Percentiles rank a stretch among this genome's conserved stretches.
Conservation (phyloP, 805 yeast species). For the Zygosaccharomyces kombuchaensis region DNA sequence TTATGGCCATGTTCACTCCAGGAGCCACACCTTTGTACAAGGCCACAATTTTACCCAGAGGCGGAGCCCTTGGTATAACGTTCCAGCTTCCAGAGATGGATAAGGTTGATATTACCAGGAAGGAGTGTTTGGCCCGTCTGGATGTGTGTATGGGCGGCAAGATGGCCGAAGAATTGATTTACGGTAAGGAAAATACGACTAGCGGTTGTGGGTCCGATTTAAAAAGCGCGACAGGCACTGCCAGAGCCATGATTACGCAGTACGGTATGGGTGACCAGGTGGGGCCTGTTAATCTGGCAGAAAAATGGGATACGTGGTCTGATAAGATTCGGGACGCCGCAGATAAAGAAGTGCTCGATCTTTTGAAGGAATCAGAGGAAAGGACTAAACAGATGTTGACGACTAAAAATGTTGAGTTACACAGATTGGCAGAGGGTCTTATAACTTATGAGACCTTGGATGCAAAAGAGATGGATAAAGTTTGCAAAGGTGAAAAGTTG, state of each 20-base stretch:
- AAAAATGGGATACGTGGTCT: slow-evolving; percentile 95
- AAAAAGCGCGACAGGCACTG: slow-evolving; percentile 83
- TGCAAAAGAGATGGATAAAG: slow-evolving; percentile 81
- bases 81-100: slow-evolving; percentile 98
- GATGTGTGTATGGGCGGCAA: slow-evolving; percentile 99
- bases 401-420: slow-evolving; percentile 64
- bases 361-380: slow-evolving; percentile 69
- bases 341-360: slow-evolving; percentile 81
- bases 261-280: slow-evolving; percentile 94
- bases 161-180: slow-evolving; percentile 89
- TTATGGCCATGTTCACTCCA: slow-evolving; percentile 90
- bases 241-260: slow-evolving; percentile 93
- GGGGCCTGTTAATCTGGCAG: slow-evolving; percentile 88
- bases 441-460: slow-evolving; percentile 93
- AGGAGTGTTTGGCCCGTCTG: slow-evolving; percentile 82
- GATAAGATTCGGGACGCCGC: slow-evolving; percentile 83
- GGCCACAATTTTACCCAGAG: slow-evolving; percentile 95
- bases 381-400: slow-evolving; percentile 69
- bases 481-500: slow-evolving; percentile 74
- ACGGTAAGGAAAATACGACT: slow-evolving; percentile 89
- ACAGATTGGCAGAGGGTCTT: slow-evolving; percentile 86
- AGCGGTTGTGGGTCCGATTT: slow-evolving; percentile 94
- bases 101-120: slow-evolving; percentile 86
- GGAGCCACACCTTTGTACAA: slow-evolving; percentile 95
- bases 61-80: slow-evolving; percentile 93